These are phyloP conservation scores for Diversispora eburnea DNA, from an alignment of 192 early-diverging fungal genomes.

Conservation along the genomic window DNA sequence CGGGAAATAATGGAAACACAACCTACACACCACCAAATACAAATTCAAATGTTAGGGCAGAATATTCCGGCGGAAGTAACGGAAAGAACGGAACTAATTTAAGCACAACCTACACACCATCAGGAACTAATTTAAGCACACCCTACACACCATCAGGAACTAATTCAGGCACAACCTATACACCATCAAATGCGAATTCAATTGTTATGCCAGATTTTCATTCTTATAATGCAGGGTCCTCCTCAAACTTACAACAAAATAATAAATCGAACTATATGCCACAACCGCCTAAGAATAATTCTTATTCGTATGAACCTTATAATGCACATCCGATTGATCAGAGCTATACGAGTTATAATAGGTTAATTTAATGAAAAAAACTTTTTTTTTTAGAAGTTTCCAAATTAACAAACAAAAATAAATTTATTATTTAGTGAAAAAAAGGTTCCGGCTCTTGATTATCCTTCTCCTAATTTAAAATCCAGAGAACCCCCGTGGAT, in stretches of 20 bases:
- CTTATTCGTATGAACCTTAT: not conserved
- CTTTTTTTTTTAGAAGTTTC: not conserved
- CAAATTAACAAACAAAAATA: not conserved
- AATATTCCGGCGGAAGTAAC: too few species aligned
- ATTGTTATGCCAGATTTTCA: slow-evolving; percentile 9
- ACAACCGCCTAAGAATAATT: not conserved
- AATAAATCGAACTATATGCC: not conserved
- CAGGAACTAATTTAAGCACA: too few species aligned
- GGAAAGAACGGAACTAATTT: too few species aligned
- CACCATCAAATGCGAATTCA: not conserved
- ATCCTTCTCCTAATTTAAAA: not conserved
- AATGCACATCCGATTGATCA: slow-evolving; percentile 21
- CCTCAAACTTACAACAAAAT: not conserved
- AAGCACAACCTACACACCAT: too few species aligned
- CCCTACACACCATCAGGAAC: too few species aligned
- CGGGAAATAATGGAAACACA: not conserved
- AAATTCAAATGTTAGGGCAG: not conserved
- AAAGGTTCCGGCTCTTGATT: not conserved
- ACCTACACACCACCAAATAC: not conserved
- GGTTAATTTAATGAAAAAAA: not conserved
- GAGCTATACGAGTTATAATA: not conserved
- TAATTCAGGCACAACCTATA: not conserved
- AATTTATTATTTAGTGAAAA: not conserved
- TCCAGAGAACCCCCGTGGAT: not conserved
- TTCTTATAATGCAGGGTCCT: not conserved